Base-by-base conservation (phyloP, 345 rosid species). In the Gossypium raimondii region DNA sequence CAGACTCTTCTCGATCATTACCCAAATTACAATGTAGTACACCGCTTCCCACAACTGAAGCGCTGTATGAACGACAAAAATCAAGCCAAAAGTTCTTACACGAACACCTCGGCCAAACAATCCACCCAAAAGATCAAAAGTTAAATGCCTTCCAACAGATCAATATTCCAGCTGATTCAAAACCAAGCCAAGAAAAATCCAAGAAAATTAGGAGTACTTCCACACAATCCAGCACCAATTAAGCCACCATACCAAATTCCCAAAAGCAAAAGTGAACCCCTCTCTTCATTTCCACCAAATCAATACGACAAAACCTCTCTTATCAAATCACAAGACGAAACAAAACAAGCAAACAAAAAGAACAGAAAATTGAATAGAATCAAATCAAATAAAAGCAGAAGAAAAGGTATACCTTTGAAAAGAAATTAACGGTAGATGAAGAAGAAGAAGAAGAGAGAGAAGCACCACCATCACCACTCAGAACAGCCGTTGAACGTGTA, bases 321-420 rank as follows among this genome's bases (percentile, higher is more conserved):
- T 55, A 67, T 12, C 34, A 24, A 64, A 53, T 68, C 38, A 65
- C 63, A 63, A 8, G 50, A 51, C 0, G 11, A 12, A 67, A 2
- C 4, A 43, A 73, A 51, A 27, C 57, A 16, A 44, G 27, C 65
- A 38, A 45, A 29, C 11, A 11, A 56, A 48, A 43, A 67, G 3
- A 2, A 41, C 29, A 59, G 38, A 9, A 13, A 14, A 65, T 34
- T 9, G 22, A 38, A 9, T 13, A 2, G 20, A 61, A 56, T 47
- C 70, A 17, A 76, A 67, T 44, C 9, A 55, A 61, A 47, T 11
- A 18, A 20, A 47, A 60, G 41, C 34, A 4, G 14, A 29, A 56
- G 24, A 47, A 57, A 12, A 58, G 18, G 69, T 22, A 50, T 81
- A 93, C 98, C 97, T 92, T 90, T 80, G 9, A 81, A 66, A 88